Percentiles rank a stretch among this genome's conserved stretches.
phyloP scores from a whole-genome alignment of 257 asterid species.

The Salvia rosmarinus region DNA sequence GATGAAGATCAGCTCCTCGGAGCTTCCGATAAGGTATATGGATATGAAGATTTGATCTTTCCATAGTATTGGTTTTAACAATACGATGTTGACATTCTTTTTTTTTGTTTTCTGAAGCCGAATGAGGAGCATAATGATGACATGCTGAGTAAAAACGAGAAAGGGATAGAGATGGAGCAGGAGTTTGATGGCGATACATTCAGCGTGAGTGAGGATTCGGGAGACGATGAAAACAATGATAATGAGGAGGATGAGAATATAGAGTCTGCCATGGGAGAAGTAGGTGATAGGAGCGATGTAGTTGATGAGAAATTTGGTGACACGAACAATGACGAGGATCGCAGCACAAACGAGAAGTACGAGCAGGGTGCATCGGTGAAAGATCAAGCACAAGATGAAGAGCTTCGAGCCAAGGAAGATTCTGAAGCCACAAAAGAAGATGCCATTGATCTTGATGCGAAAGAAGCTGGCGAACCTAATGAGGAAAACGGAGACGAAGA shows the following conservation, averaged over 20 bases:
- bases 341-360: constrained; percentile 57
- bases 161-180: constrained; percentile 95
- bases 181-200: constrained; percentile 67
- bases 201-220: constrained; percentile 84
- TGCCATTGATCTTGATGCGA: constrained; percentile 48
- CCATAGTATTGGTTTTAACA: not conserved
- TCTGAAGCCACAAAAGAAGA: constrained; percentile 48
- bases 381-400: constrained; percentile 55
- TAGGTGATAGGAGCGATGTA: constrained; percentile 63
- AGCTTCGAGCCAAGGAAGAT: constrained; percentile 82
- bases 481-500: constrained; percentile 54
- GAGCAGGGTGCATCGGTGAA: constrained; percentile 76
- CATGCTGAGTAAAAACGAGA: constrained; percentile 64
- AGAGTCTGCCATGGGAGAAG: constrained; percentile 87
- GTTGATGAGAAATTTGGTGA: constrained; percentile 81
- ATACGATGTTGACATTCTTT: not conserved
- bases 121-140: constrained; percentile 61
- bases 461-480: constrained; percentile 42
- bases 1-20: constrained; percentile 97
- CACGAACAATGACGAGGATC: constrained; percentile 47
- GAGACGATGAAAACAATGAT: constrained; percentile 58
- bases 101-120: constrained; percentile 50
- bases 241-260: constrained; percentile 57
- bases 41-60: constrained; percentile 17
- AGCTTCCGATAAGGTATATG: constrained; percentile 60